Conservation (phyloP, 371 early-diverging fungal genomes). For the Entomophthora muscae region DNA sequence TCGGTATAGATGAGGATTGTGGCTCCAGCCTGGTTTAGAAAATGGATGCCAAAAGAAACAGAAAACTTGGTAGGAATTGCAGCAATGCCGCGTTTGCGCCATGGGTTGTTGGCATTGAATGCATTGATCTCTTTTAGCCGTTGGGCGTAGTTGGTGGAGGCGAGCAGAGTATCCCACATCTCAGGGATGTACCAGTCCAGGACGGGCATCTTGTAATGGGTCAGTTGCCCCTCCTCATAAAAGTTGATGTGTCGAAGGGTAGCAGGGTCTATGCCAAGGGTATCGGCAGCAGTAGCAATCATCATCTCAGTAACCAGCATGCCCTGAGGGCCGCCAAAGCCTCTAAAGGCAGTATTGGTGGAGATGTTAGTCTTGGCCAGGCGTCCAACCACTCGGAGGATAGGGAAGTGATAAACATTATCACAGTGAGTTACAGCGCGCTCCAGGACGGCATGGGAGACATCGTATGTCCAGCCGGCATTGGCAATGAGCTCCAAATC, state of each 20-base stretch:
- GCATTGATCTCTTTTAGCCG: constrained; percentile 27
- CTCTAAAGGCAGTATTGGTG: constrained; percentile 59
- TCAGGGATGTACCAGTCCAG: constrained; percentile 43
- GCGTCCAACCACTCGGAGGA: constrained; percentile 32
- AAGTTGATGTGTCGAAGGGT: constrained; percentile 26
- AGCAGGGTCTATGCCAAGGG: constrained; percentile 20
- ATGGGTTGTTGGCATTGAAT: constrained; percentile 38
- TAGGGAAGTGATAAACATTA: constrained; percentile 46
- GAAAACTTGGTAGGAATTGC: constrained; percentile 59
- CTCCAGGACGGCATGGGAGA: constrained; percentile 46
- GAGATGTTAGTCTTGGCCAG: constrained; percentile 55
- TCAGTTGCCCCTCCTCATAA: constrained; percentile 39
- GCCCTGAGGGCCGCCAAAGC: constrained; percentile 61
- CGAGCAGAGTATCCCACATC: constrained; percentile 31
- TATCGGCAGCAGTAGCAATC: constrained; percentile 46
- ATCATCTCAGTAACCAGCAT: constrained; percentile 50
- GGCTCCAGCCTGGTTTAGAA: constrained; percentile 59
- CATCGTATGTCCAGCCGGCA: constrained; percentile 50
- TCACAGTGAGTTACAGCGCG: constrained; percentile 49
- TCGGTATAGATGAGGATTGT: constrained; percentile 60
- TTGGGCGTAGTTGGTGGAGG: constrained; percentile 22
- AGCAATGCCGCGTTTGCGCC: constrained; percentile 48
- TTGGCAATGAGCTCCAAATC: constrained; percentile 35
- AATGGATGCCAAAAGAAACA: constrained; percentile 38
- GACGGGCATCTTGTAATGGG: constrained; percentile 39